Evolutionary conservation across 306 rosid genomes (phyloP).

Genomic region (Prunus fruticosa): DNA sequence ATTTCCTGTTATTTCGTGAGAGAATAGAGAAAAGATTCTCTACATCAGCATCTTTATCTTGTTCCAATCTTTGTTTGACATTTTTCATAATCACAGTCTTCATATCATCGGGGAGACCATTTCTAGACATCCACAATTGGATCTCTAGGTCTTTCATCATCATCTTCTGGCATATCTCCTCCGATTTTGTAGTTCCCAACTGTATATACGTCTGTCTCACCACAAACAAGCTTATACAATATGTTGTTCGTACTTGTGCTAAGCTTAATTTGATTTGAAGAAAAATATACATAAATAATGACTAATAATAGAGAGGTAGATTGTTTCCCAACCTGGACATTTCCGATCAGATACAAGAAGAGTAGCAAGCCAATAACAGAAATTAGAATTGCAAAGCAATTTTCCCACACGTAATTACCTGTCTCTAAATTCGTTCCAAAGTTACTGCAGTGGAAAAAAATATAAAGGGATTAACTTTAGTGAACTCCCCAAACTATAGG

Average conservation of each 20-base stretch:
- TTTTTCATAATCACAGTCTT: background rate
- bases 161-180: background rate
- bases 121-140: background rate
- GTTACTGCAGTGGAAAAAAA: background rate
- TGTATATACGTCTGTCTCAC: conserved; percentile 3
- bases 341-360: conserved; percentile 19
- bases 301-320: background rate
- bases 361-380: conserved; percentile 8
- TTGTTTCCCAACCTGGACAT: conserved; percentile 15
- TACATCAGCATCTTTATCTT: background rate
- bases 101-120: background rate
- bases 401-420: background rate
- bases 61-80: background rate
- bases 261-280: background rate
- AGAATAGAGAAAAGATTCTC: background rate
- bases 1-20: background rate
- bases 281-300: background rate
- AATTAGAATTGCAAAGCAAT: background rate
- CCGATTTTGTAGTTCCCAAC: background rate
- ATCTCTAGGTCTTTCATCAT: background rate
- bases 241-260: background rate
- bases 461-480: background rate
- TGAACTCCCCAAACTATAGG: too few species aligned
- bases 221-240: background rate
- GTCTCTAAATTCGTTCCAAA: conserved; percentile 6